Conservation (phyloP, 257 asterid species). For the Nyctanthes arbortristis region DNA sequence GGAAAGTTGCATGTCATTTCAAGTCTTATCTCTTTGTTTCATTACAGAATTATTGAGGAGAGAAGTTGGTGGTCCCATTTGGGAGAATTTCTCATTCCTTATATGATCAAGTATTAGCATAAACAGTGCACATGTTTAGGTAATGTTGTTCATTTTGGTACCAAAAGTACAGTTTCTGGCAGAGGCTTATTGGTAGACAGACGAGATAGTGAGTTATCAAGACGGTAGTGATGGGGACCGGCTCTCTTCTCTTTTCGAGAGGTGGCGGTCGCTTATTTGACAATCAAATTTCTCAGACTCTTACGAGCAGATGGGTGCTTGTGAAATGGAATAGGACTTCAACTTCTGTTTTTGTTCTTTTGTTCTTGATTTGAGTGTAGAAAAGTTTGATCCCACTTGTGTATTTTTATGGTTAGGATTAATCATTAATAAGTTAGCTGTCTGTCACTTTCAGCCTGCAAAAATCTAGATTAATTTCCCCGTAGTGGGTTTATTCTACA, state of each 20-base stretch:
- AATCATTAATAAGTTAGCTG: slow-evolving; percentile 21
- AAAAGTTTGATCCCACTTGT: neutral
- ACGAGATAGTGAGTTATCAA: neutral
- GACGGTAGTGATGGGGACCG: slow-evolving; percentile 6
- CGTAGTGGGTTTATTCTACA: neutral
- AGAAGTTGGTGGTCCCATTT: slow-evolving; percentile 35
- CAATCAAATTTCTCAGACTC: no score
- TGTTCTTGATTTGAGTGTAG: neutral
- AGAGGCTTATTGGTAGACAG: slow-evolving; percentile 24
- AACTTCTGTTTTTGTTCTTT: neutral
- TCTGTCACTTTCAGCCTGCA: slow-evolving; percentile 24
- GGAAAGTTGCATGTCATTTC: neutral
- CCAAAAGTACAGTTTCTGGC: slow-evolving; percentile 16
- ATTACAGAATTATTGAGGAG: slow-evolving; percentile 34
- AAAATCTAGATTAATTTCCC: slow-evolving; percentile 4
- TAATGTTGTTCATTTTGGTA: neutral
- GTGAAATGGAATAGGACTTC: neutral
- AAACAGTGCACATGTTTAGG: slow-evolving; percentile 25
- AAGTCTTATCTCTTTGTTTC: slow-evolving; percentile 23
- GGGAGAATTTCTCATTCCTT: slow-evolving; percentile 15
- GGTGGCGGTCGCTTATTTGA: no score
- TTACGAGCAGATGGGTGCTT: neutral
- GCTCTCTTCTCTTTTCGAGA: slow-evolving; percentile 5
- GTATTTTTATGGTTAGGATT: neutral
- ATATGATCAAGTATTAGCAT: neutral